Conservation (phyloP, 1,284 basidiomycete genomes). For the Meripilus lineatus region DNA sequence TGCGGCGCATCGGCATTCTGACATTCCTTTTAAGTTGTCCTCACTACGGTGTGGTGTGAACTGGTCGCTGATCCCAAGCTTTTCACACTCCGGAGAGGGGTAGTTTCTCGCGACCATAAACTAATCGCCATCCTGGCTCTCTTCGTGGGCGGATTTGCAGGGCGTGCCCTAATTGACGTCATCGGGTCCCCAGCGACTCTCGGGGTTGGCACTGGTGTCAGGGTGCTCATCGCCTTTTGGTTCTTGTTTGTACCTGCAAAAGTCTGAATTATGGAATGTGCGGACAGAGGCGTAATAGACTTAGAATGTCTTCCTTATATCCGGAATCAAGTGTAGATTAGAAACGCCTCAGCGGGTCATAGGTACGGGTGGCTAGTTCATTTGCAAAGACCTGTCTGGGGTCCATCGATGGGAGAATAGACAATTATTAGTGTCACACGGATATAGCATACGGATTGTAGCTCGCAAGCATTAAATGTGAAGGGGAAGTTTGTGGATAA, state of each 20-base stretch:
- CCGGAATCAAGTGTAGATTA: background rate
- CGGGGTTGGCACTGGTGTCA: conserved; percentile 63
- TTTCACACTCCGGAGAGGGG: conserved; percentile 46
- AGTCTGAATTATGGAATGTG: background rate
- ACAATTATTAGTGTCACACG: too few species aligned
- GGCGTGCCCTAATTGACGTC: conserved; percentile 59
- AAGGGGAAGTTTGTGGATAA: too few species aligned
- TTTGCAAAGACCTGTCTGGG: too few species aligned
- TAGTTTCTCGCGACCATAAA: conserved; percentile 70
- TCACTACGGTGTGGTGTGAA: conserved; percentile 85
- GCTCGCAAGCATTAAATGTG: too few species aligned
- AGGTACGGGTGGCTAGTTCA: too few species aligned
- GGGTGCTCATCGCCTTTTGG: conserved; percentile 56
- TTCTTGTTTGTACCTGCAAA: conserved; percentile 69
- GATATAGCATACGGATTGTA: too few species aligned
- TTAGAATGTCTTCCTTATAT: too few species aligned
- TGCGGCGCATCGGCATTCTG: conserved; percentile 1
- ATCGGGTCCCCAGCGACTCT: conserved; percentile 63
- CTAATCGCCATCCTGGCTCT: conserved; percentile 61
- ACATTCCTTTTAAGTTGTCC: conserved; percentile 39
- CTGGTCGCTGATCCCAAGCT: conserved; percentile 76
- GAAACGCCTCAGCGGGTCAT: too few species aligned
- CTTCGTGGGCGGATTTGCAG: conserved; percentile 74
- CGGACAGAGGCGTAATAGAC: background rate
- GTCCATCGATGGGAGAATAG: too few species aligned